Evolutionary conservation across 2,329 filamentous ascomycete genomes (phyloP), one percentile per base, ranked within the genome.

Genomic region (Fusarium tupiense): DNA sequence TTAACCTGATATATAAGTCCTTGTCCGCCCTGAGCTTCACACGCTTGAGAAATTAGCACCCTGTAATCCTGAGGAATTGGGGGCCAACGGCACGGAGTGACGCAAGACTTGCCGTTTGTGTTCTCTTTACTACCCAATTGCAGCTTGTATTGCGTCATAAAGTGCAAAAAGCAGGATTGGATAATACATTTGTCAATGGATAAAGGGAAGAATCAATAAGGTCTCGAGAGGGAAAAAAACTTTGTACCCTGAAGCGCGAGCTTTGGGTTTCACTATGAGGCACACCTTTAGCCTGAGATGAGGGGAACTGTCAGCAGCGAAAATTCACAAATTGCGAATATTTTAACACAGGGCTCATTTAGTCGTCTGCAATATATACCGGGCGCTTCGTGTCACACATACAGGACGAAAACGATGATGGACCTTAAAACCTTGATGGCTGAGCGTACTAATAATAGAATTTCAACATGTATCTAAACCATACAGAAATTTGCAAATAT

Each of bases 251-350:
- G 22, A n/a, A 50, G 29, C 7, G 16, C 10, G 20, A 19, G 47
- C 5, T 0, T 5, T 31, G 4, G 16, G 5, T 9, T 9, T n/a
- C 8, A 10, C 7, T 9, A n/a, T 13, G 2, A 16, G 14, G 47
- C 20, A 20, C 11, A 50, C 5, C 5, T 1, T 11, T 5, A 16
- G 22, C 16, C 5, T n/a, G 47, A 13, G 10, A n/a, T 33, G 49
- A 33, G 31, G 31, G 16, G 22, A 24, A 9, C 10, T 22, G 8
- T 20, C 16, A 33, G 31, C 10, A 8, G 14, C 8, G 16, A 26
- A 8, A 8, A 4, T 8, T 20, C 6, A 52, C 8, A 24, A 24
- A 20, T 17, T 19, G 4, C 0, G 11, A 24, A 8, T 20, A 19
- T 11, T 3, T 29, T 11, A 5, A 16, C 44, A 29, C 24, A 16